Percentiles rank a stretch among this genome's conserved stretches.
phyloP scores from a whole-genome alignment of 345 rosid genomes.

The Noccaea caerulescens region DNA sequence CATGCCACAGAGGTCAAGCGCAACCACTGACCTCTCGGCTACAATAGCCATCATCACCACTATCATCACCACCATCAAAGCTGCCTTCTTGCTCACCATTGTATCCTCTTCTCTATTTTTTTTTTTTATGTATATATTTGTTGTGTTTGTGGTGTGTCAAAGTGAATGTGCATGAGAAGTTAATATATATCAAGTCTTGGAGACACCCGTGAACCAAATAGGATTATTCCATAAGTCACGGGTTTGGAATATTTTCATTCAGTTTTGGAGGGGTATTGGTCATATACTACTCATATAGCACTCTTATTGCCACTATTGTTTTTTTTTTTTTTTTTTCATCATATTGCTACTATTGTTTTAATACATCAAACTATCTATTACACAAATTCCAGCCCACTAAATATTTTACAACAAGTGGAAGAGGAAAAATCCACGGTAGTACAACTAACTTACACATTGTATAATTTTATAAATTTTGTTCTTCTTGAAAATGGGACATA shows the following conservation, averaged over 20 bases:
- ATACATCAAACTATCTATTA: neutral
- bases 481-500: neutral
- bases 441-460: neutral
- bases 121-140: neutral
- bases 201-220: constrained; percentile 29
- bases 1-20: constrained; percentile 55
- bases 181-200: neutral
- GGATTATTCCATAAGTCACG: constrained; percentile 22
- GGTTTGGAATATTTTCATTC: neutral
- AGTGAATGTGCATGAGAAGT: constrained; percentile 6
- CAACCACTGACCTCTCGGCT: constrained; percentile 33
- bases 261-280: constrained; percentile 6
- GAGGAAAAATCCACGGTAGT: neutral
- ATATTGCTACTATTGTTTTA: neutral
- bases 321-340: neutral
- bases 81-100: constrained; percentile 32
- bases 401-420: neutral
- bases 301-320: neutral
- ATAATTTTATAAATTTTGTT: neutral
- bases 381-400: neutral
- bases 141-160: constrained; percentile 27
- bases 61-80: neutral
- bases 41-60: neutral
- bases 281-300: neutral
- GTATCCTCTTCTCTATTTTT: neutral